Percentiles rank a stretch among this genome's conserved stretches.
phyloP scores from a whole-genome alignment of 148 eudicot genomes.

The Limonium bicolor region DNA sequence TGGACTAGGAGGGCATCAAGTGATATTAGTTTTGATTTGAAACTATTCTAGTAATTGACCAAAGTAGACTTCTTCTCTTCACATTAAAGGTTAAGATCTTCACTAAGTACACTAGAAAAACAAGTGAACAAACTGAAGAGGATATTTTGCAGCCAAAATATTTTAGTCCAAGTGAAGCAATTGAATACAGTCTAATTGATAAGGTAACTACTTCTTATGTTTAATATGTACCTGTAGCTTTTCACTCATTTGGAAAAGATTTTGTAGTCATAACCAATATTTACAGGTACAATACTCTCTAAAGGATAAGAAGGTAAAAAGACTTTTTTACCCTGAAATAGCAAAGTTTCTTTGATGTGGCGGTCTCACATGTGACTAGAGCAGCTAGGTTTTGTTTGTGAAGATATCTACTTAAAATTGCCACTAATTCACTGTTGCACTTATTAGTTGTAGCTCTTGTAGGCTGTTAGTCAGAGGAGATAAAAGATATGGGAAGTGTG shows the following conservation, averaged over 20 bases:
- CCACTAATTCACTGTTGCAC: too few species aligned
- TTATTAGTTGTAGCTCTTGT: too few species aligned
- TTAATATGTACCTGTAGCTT: not conserved
- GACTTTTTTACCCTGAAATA: slow-evolving; percentile 53
- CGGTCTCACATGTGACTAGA: too few species aligned
- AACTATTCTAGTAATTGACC: too few species aligned
- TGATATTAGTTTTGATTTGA: too few species aligned
- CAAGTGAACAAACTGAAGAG: slow-evolving; percentile 61
- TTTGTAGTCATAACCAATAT: not conserved
- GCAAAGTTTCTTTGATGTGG: slow-evolving; percentile 49
- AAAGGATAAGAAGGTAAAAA: slow-evolving; percentile 49
- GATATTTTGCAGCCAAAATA: slow-evolving; percentile 85
- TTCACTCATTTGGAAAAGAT: not conserved
- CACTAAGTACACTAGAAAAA: slow-evolving; percentile 47
- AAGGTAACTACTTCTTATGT: slow-evolving; percentile 30
- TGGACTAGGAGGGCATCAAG: too few species aligned
- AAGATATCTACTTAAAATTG: too few species aligned
- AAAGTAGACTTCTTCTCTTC: too few species aligned
- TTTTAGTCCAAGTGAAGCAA: slow-evolving; percentile 86
- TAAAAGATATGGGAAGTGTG: too few species aligned
- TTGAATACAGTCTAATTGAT: slow-evolving; percentile 88
- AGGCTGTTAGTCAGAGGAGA: too few species aligned
- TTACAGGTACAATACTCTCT: slow-evolving; percentile 67
- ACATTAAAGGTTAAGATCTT: slow-evolving; percentile 49
- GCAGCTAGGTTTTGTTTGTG: too few species aligned